phyloP scores from a whole-genome alignment of 2,329 filamentous ascomycete genomes.

The Exophiala mesophila region DNA sequence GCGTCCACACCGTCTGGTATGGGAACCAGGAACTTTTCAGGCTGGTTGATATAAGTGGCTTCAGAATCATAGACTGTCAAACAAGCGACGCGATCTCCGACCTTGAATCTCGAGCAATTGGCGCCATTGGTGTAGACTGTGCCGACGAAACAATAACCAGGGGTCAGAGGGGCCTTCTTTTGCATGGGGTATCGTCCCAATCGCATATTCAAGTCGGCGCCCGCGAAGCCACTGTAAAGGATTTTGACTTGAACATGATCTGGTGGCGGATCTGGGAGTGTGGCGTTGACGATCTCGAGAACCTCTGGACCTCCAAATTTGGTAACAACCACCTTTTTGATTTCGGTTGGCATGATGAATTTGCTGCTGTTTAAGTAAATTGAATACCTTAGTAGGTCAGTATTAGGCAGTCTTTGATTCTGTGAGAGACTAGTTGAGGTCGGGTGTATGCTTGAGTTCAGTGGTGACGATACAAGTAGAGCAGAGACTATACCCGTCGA shows the following conservation, averaged over 20 bases:
- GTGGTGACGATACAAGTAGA: too few species aligned
- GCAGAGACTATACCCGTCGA: too few species aligned
- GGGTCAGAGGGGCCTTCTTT: slow-evolving; percentile 43
- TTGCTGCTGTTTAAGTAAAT: too few species aligned
- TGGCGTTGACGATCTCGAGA: slow-evolving; percentile 32
- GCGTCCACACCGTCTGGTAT: slow-evolving; percentile 41
- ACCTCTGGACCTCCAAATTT: slow-evolving; percentile 40
- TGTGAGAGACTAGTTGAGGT: too few species aligned
- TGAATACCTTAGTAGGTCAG: too few species aligned
- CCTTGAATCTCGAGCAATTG: slow-evolving; percentile 28
- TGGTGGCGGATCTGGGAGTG: slow-evolving; percentile 37
- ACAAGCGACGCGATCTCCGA: slow-evolving; percentile 29
- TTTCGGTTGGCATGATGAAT: slow-evolving; percentile 20
- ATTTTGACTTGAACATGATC: slow-evolving; percentile 46
- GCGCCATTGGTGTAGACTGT: slow-evolving; percentile 37
- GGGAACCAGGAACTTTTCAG: slow-evolving; percentile 43
- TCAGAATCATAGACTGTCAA: slow-evolving; percentile 34
- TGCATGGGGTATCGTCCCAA: slow-evolving; percentile 46
- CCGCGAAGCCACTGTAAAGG: slow-evolving; percentile 46
- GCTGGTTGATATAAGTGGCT: slow-evolving; percentile 44
- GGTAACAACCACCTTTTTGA: slow-evolving; percentile 45
- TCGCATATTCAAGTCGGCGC: slow-evolving; percentile 49
- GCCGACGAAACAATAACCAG: slow-evolving; percentile 48
- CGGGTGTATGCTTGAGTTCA: too few species aligned
- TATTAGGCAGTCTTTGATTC: too few species aligned